These are phyloP conservation scores for Scheffersomyces amazonensis DNA, from an alignment of 805 yeast genomes.

Conservation along the genomic window DNA sequence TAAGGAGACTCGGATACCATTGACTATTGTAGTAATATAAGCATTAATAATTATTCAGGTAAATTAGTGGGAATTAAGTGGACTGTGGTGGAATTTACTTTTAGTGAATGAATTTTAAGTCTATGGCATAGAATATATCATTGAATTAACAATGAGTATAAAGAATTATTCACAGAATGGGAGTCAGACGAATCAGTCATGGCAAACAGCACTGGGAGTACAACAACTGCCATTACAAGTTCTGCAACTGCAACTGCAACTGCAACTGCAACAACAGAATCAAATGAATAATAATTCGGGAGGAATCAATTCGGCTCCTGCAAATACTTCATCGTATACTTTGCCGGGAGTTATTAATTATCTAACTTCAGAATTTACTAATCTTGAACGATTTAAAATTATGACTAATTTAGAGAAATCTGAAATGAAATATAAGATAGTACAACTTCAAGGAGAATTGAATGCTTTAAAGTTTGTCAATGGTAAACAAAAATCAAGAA, in stretches of 20 bases:
- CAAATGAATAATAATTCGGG: conserved; percentile 9
- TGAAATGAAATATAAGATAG: conserved; percentile 49
- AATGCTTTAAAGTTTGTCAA: conserved; percentile 41
- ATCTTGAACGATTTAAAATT: conserved; percentile 40
- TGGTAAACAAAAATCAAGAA: conserved; percentile 37
- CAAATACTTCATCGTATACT: conserved; percentile 25
- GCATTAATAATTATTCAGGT: too few species aligned
- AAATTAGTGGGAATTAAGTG: too few species aligned
- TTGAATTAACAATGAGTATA: not conserved
- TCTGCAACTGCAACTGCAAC: conserved; percentile 4
- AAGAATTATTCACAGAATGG: not conserved
- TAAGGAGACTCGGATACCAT: too few species aligned
- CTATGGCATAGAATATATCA: too few species aligned
- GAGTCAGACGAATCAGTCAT: conserved; percentile 6
- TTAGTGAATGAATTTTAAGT: too few species aligned
- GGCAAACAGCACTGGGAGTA: too few species aligned
- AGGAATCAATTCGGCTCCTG: conserved; percentile 26
- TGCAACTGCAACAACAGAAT: conserved; percentile 5
- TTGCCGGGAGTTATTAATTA: conserved; percentile 61
- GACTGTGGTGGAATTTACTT: too few species aligned
- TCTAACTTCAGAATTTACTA: conserved; percentile 56
- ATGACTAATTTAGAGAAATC: conserved; percentile 52
- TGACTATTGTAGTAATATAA: too few species aligned
- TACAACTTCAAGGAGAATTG: conserved; percentile 51
- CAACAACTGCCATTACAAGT: conserved; percentile 7